Base-by-base conservation (phyloP, 371 early-diverging fungal species). In the Mortierella sp. region DNA sequence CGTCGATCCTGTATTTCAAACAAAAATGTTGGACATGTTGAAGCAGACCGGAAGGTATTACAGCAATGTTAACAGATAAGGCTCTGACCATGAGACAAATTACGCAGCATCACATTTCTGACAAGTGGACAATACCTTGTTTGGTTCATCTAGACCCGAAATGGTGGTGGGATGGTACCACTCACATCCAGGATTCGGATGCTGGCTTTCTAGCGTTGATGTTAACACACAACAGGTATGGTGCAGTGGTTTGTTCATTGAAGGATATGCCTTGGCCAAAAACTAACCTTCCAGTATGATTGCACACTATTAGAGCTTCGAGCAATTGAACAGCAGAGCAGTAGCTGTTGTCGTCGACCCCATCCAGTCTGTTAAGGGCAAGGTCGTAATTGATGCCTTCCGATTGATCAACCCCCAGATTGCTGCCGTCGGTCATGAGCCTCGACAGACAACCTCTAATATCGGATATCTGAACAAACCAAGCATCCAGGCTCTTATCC, bases 121-220 rank as follows among this genome's bases (percentile, higher is more conserved):
- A 34, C 34, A 34, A 34, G 7, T n/a, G 47, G 21, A 10, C 27
- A 24, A 27, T 14, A 49, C 9, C 41, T 27, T 31, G 27, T 39
- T 53, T 39, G 39, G 9, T 14, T 22, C 37, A 10, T 16, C 28
- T 67, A 95, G 98, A 74, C 95, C 96, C 19, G 99, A 99, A 80
- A 96, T 95, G 86, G 99, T 99, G n/a, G 99, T 99, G 21, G 99
- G 99, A 19, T 99, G 99, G 99, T 99, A 99, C 81, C 99, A 99
- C 86, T 98, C 98, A 56, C 99, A 99, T 83, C 99, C 99, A 28
- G 99, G 99, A 55, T 99, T 99, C 79, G 99, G 99, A 22, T 99
- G 99, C 87, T 99, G 99, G 99, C 90, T 99, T 28, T 98, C 98
- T 16, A 97, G 95, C 69, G 99, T 99, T 17, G 99, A 99, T 84